Percentiles rank a stretch among this genome's conserved stretches.
Evolutionary conservation across 352 stramenopile species (phyloP).

Genomic region (Phytopythium sindhum): DNA sequence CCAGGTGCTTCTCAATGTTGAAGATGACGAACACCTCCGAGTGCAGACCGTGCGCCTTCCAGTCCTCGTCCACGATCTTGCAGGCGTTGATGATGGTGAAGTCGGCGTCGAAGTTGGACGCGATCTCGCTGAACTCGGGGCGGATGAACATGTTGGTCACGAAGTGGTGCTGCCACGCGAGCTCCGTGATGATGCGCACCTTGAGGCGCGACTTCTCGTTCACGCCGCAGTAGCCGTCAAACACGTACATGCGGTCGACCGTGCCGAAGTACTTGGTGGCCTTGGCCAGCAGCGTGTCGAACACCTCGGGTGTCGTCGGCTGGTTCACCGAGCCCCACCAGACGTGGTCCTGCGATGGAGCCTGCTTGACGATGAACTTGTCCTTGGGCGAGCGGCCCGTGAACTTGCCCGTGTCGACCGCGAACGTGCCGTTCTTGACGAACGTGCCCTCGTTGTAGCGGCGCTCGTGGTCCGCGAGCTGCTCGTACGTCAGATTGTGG

Average conservation of each 20-base stretch:
- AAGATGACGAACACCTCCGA: constrained; percentile 66
- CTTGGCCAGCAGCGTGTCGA: constrained; percentile 94
- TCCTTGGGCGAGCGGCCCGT: constrained; percentile 98
- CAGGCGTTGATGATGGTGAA: constrained; percentile 72
- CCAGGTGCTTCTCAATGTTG: constrained; percentile 64
- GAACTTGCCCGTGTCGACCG: constrained; percentile 98
- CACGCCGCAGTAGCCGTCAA: constrained; percentile 95
- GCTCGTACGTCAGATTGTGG: constrained; percentile 95
- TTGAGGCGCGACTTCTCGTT: constrained; percentile 92
- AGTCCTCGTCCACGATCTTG: constrained; percentile 57
- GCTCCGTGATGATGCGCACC: constrained; percentile 97
- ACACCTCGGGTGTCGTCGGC: constrained; percentile 91
- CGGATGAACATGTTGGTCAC: constrained; percentile 71
- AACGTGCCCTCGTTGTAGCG: constrained; percentile 91
- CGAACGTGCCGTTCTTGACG: constrained; percentile 93
- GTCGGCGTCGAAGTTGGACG: constrained; percentile 38
- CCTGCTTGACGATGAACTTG: constrained; percentile 98
- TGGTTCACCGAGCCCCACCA: constrained; percentile 98
- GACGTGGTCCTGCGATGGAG: constrained; percentile 90
- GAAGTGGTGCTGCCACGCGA: constrained; percentile 98
- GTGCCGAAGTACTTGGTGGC: constrained; percentile 92
- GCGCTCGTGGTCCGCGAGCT: constrained; percentile 94
- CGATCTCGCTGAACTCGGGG: constrained; percentile 50
- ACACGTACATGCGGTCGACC: constrained; percentile 94
- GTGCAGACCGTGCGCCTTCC: constrained; percentile 45